These are phyloP conservation scores for Rosellinia necatrix DNA, from an alignment of 2,329 filamentous ascomycete species.

Conservation along the genomic window DNA sequence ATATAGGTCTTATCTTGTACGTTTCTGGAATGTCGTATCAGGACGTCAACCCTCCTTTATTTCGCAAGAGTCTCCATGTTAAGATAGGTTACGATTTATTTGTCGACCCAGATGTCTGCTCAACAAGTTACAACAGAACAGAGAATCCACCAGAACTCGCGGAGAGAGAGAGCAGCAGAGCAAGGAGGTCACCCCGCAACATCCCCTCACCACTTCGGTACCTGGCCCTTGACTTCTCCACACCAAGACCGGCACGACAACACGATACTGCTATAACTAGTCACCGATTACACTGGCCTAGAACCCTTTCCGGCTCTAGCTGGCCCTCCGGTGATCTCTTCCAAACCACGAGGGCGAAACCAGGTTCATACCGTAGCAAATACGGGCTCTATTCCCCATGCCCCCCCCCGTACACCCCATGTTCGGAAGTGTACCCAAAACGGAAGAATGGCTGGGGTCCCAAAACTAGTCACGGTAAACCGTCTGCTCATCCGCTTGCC, in stretches of 20 bases:
- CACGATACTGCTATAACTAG: not conserved
- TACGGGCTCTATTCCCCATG: constrained; percentile 9
- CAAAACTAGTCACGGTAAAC: constrained; percentile 21
- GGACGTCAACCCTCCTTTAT: no score
- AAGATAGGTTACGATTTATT: no score
- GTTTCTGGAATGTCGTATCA: no score
- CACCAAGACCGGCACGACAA: constrained; percentile 13
- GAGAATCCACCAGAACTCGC: no score
- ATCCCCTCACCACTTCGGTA: constrained; percentile 16
- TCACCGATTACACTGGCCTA: constrained; percentile 6
- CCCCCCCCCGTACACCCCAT: no score
- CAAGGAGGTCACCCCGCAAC: constrained; percentile 23
- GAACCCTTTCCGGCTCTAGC: constrained; percentile 3
- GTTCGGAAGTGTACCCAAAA: constrained; percentile 17
- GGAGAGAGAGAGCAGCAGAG: no score
- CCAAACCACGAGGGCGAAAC: constrained; percentile 7
- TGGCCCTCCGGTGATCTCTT: constrained; percentile 11
- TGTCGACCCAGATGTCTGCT: no score
- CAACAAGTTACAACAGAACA: no score
- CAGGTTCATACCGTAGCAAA: not conserved
- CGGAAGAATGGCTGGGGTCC: constrained; percentile 8
- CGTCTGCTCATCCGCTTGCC: constrained; percentile 7
- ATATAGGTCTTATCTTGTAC: no score
- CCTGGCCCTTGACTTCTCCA: constrained; percentile 23
- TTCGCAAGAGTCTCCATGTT: no score